Evolutionary conservation across 2,329 filamentous ascomycete species (phyloP).

Genomic region (Nothophoma quercina): DNA sequence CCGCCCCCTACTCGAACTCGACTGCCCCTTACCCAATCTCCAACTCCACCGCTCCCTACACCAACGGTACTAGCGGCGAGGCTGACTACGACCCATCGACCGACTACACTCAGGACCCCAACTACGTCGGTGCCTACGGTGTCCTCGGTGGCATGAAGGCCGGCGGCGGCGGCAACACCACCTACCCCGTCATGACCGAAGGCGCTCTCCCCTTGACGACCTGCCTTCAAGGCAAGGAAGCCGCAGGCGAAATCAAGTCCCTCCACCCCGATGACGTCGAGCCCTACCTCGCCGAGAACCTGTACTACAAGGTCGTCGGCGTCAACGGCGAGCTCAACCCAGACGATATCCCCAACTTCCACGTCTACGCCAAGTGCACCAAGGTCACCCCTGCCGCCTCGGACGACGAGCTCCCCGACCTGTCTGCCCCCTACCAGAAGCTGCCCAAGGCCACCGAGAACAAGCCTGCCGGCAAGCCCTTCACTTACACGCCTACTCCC

Average conservation of each 20-base stretch:
- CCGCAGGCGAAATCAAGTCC: constrained; percentile 39
- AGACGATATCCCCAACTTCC: constrained; percentile 41
- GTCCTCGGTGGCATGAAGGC: constrained; percentile 41
- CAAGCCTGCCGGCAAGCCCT: constrained; percentile 42
- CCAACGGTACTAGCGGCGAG: constrained; percentile 30
- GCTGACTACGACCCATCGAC: constrained; percentile 34
- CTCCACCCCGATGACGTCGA: constrained; percentile 43
- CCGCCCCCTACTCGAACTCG: constrained; percentile 28
- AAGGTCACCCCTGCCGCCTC: constrained; percentile 37
- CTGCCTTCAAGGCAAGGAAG: constrained; percentile 44
- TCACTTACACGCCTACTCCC: constrained; percentile 33
- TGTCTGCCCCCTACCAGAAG: constrained; percentile 36
- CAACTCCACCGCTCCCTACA: constrained; percentile 31
- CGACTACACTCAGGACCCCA: constrained; percentile 39
- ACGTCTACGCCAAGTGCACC: constrained; percentile 42
- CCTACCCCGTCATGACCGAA: constrained; percentile 38
- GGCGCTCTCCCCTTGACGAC: constrained; percentile 46
- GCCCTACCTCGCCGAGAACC: constrained; percentile 44
- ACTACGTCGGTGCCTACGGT: constrained; percentile 45
- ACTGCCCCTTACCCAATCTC: constrained; percentile 25
- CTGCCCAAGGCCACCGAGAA: constrained; percentile 37
- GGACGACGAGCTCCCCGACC: constrained; percentile 38
- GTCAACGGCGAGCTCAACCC: constrained; percentile 41
- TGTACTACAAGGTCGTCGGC: constrained; percentile 47
- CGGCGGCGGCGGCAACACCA: constrained; percentile 32